Evolutionary conservation across 2,329 filamentous ascomycete species (phyloP).

Genomic region (Biscogniauxia sp.): DNA sequence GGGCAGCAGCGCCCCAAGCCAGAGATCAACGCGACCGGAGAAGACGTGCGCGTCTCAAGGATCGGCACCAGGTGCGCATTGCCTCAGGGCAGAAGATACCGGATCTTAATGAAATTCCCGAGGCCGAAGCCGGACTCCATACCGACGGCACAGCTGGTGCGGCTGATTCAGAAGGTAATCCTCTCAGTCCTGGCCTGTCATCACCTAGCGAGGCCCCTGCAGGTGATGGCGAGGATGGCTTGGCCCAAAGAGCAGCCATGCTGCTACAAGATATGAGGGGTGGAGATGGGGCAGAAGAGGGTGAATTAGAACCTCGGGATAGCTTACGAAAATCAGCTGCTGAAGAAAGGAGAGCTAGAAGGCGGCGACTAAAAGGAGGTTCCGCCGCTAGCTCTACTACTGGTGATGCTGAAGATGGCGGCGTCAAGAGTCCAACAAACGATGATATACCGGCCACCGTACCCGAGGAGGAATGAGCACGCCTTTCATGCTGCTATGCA

Average conservation of each 20-base stretch:
- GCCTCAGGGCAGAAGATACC: conserved; percentile 88
- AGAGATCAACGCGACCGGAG: conserved; percentile 87
- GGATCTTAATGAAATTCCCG: conserved; percentile 63
- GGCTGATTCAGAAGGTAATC: conserved; percentile 48
- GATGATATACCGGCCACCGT: conserved; percentile 23
- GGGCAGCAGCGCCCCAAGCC: conserved; percentile 86
- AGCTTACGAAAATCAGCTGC: conserved; percentile 57
- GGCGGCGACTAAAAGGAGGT: conserved; percentile 32
- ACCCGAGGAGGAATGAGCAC: conserved; percentile 17
- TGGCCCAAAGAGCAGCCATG: conserved; percentile 80
- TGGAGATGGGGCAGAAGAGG: conserved; percentile 57
- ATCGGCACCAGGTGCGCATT: conserved; percentile 83
- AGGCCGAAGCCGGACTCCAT: conserved; percentile 44
- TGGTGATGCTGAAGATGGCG: conserved; percentile 22
- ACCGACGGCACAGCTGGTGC: conserved; percentile 35
- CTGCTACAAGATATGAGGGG: conserved; percentile 80
- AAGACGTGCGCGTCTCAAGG: conserved; percentile 83
- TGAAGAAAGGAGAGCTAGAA: conserved; percentile 33
- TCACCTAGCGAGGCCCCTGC: conserved; percentile 38
- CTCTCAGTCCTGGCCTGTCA: conserved; percentile 50
- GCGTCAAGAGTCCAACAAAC: conserved; percentile 18
- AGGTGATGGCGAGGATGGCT: conserved; percentile 59
- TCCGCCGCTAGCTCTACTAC: conserved; percentile 20
- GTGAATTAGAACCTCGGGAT: conserved; percentile 54
- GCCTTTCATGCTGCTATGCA: background rate